phyloP scores from a whole-genome alignment of 2,329 filamentous ascomycete genomes.

The Aplosporella prunicola region DNA sequence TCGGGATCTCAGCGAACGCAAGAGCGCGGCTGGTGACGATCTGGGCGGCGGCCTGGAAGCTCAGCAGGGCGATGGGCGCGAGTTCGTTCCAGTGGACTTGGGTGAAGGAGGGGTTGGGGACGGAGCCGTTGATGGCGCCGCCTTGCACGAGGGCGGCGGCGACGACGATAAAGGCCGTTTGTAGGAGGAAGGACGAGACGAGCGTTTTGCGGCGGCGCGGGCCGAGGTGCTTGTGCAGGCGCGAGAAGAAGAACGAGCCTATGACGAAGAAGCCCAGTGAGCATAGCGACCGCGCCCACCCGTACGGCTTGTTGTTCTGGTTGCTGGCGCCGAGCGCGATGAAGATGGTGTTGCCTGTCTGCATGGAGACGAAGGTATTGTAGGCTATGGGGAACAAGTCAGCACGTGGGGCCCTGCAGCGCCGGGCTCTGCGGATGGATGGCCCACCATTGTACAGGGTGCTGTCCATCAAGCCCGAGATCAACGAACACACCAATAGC shows the following conservation, averaged over 20 bases:
- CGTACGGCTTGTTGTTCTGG: constrained; percentile 41
- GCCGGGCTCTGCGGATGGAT: no score
- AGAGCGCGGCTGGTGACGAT: constrained; percentile 63
- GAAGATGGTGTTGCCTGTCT: constrained; percentile 78
- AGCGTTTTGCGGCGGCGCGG: constrained; percentile 57
- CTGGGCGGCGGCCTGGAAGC: constrained; percentile 70
- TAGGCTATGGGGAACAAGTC: constrained; percentile 42
- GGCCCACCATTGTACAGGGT: constrained; percentile 61
- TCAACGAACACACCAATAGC: constrained; percentile 62
- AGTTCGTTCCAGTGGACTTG: constrained; percentile 50
- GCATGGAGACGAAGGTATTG: constrained; percentile 77
- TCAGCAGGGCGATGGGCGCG: constrained; percentile 57
- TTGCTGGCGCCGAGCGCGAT: constrained; percentile 61
- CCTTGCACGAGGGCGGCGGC: constrained; percentile 35
- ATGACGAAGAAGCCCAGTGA: constrained; percentile 63
- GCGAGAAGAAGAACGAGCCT: constrained; percentile 61
- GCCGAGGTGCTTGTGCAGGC: constrained; percentile 55
- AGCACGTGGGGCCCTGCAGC: no score
- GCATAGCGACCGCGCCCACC: constrained; percentile 63
- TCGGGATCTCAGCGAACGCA: constrained; percentile 61
- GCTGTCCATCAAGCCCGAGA: constrained; percentile 70
- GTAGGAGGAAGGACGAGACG: constrained; percentile 33
- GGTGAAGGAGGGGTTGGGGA: constrained; percentile 21
- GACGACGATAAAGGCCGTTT: constrained; percentile 31
- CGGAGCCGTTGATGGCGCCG: constrained; percentile 44